Evolutionary conservation across 768 basidiomycete genomes (phyloP), one percentile per base, ranked within the genome.

Genomic region (Cantharellus anzutake): DNA sequence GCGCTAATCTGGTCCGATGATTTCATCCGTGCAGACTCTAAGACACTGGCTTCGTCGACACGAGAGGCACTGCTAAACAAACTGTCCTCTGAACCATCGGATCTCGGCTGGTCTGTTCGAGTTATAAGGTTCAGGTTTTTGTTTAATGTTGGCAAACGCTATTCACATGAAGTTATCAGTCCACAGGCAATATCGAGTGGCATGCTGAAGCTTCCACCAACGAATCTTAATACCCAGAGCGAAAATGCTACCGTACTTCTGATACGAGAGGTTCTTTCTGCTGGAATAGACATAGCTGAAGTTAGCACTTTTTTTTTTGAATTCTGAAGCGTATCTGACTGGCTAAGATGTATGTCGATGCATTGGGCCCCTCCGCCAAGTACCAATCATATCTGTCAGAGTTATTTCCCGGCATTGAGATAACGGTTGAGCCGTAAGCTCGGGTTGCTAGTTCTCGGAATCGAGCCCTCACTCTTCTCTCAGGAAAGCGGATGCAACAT

Each of bases 141-240:
- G 20, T 29, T 60, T 41, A 29, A 35, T 44, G 7, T 62, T 59
- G 11, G 44, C 44, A 48, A 11, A 48, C 34, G 61, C 71, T 2
- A 68, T 67, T 62, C 71, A 29, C 20, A 29, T 29, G 20, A 29
- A 14, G 38, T 14, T 20, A 67, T 68, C 64, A 93, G 91, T 53
- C 94, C 94, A 1, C 86, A 89, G 67, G 87, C 81, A 34, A 94
- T 99, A 65, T 94, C 90, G 0, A 77, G 76, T 59, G 87, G 87
- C 48, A 99, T 99, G 96, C 78, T 97, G 29, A 77, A 81, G 44
- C 75, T 80, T 29, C 84, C 86, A 14, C 86, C 93, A 0, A 75
- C 73, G 39, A 98, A 98, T 70, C 75, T 99, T 35, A 94, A 94
- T 69, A 77, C 79, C 20, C 89, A 92, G 66, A 83, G 86, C 0